A percentile compares a stretch with the other conserved stretches of the same genome.
Evolutionary conservation across 2,329 filamentous ascomycete genomes (phyloP).

Genomic region (Talaromyces rugulosus): DNA sequence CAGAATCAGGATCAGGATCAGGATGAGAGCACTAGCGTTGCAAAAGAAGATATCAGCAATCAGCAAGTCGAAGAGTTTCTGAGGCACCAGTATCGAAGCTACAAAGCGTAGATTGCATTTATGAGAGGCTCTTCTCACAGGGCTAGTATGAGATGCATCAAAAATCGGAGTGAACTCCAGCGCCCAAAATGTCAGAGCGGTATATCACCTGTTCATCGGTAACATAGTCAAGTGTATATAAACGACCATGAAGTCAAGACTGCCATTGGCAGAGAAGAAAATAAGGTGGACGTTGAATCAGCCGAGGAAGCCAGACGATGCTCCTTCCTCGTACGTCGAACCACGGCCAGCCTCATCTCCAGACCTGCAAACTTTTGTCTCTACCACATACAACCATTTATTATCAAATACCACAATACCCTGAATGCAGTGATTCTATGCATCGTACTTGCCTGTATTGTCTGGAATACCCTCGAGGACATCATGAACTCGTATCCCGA

Average conservation of each 20-base stretch:
- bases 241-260: not conserved
- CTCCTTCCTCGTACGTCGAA: slow-evolving; percentile 4
- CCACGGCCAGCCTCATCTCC: not conserved
- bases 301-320: not conserved
- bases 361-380: not conserved
- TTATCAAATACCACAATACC: not conserved
- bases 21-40: not conserved
- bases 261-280: not conserved
- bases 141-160: not conserved
- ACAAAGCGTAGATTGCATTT: not conserved
- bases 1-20: not conserved
- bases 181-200: not conserved
- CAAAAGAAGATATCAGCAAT: slow-evolving; percentile 3
- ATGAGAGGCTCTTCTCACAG: slow-evolving; percentile 2
- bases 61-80: slow-evolving; percentile 11
- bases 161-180: not conserved
- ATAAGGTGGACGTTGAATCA: not conserved
- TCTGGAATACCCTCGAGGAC: not conserved
- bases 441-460: not conserved
- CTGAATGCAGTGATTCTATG: not conserved
- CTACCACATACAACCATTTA: not conserved
- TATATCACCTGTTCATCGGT: not conserved
- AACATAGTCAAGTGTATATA: not conserved
- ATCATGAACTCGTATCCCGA: not conserved
- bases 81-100: slow-evolving; percentile 11